These are phyloP conservation scores for Beta macrorhiza DNA, from an alignment of 179 eudicot species.

Conservation along the genomic window DNA sequence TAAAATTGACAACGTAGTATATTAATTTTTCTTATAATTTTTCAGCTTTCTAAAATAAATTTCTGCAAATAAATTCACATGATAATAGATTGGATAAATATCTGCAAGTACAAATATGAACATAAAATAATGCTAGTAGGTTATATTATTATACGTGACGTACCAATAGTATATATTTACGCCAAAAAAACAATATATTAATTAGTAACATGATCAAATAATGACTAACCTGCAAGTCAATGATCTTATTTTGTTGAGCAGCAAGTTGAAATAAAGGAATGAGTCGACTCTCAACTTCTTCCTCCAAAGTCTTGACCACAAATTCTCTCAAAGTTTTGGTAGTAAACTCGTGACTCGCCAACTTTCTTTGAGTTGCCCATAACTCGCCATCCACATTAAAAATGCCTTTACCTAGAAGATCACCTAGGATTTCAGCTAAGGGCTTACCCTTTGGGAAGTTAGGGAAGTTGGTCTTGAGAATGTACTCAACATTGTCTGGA, in stretches of 20 bases:
- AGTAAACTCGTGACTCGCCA: slow-evolving; percentile 65
- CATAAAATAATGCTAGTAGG: not conserved
- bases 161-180: too few species aligned
- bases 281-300: slow-evolving; percentile 45
- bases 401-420: slow-evolving; percentile 55
- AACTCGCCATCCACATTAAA: slow-evolving; percentile 61
- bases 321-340: slow-evolving; percentile 51
- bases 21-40: not conserved
- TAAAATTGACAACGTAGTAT: too few species aligned
- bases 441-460: slow-evolving; percentile 59
- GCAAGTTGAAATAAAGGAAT: slow-evolving; percentile 47
- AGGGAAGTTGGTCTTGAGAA: slow-evolving; percentile 46
- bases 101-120: not conserved
- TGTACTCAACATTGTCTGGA: slow-evolving; percentile 55
- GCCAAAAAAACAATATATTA: too few species aligned
- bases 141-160: too few species aligned
- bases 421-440: slow-evolving; percentile 44
- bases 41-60: not conserved
- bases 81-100: not conserved
- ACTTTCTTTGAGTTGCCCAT: slow-evolving; percentile 57
- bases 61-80: not conserved
- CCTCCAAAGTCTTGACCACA: slow-evolving; percentile 45
- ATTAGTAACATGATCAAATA: too few species aligned
- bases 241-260: slow-evolving; percentile 13
- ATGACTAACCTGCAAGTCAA: slow-evolving; percentile 50